Evolutionary conservation across 257 asterid species (phyloP).

Genomic region (Solanum arcanum): DNA sequence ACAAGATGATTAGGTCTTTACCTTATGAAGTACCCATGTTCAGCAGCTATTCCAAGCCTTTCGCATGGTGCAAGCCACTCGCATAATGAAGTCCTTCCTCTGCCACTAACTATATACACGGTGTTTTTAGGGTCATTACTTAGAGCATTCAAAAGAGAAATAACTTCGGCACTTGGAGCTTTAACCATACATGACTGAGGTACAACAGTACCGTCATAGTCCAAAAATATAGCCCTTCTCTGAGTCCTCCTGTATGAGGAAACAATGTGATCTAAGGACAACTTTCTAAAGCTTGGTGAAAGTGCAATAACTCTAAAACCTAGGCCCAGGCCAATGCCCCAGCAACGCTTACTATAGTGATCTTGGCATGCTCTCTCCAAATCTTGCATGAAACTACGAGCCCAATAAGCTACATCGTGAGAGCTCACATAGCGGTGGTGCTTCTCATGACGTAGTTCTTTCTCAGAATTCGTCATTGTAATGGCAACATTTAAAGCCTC

Average conservation of each 20-base stretch:
- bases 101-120: slow-evolving; percentile 79
- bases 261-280: slow-evolving; percentile 47
- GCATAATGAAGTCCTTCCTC: slow-evolving; percentile 48
- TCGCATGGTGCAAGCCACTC: slow-evolving; percentile 85
- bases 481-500: slow-evolving; percentile 66
- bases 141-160: slow-evolving; percentile 40
- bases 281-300: slow-evolving; percentile 78
- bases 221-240: slow-evolving; percentile 79
- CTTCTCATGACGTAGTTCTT: slow-evolving; percentile 73
- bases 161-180: slow-evolving; percentile 58
- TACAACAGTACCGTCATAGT: slow-evolving; percentile 85
- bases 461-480: slow-evolving; percentile 56
- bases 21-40: slow-evolving; percentile 83
- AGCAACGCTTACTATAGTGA: slow-evolving; percentile 73
- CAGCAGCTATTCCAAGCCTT: slow-evolving; percentile 77
- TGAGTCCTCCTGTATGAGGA: slow-evolving; percentile 51
- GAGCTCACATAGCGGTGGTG: slow-evolving; percentile 82
- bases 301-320: slow-evolving; percentile 77
- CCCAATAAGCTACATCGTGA: slow-evolving; percentile 89
- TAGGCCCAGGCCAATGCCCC: slow-evolving; percentile 84
- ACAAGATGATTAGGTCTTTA: slow-evolving; percentile 4
- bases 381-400: slow-evolving; percentile 77
- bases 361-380: slow-evolving; percentile 80
- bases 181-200: slow-evolving; percentile 53
- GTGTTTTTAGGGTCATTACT: slow-evolving; percentile 63